These are phyloP conservation scores for Eremochloa ophiuroides DNA, from an alignment of 176 grass and related monocot species.

Conservation along the genomic window DNA sequence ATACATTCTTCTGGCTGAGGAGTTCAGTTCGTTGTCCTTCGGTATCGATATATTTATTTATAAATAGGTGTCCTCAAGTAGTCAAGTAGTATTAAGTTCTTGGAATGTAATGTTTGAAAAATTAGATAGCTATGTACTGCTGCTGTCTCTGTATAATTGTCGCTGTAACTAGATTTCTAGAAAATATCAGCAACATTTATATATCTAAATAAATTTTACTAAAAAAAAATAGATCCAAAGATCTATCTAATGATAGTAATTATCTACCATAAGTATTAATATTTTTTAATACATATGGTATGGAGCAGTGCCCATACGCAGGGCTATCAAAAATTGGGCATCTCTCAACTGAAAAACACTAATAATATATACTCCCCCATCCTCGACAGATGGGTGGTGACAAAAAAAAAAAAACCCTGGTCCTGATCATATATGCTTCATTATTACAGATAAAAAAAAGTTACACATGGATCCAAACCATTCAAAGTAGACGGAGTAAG, in stretches of 20 bases:
- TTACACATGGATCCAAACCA: background rate
- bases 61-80: no score
- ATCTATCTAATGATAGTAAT: no score
- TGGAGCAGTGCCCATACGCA: background rate
- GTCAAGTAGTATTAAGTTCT: no score
- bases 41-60: slow-evolving; percentile 1
- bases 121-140: no score
- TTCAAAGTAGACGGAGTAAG: no score
- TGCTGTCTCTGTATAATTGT: no score
- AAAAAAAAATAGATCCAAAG: no score
- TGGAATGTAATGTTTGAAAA: background rate
- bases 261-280: no score
- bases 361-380: background rate
- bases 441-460: background rate
- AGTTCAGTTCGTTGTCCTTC: slow-evolving; percentile 7
- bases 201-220: no score
- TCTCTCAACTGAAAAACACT: background rate
- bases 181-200: no score
- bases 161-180: no score
- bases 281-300: background rate
- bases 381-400: background rate
- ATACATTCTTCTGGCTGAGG: background rate
- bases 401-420: no score
- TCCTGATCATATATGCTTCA: background rate
- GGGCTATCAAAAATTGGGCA: background rate